Conservation (phyloP, 306 rosid species). For the Fragaria vesca region DNA sequence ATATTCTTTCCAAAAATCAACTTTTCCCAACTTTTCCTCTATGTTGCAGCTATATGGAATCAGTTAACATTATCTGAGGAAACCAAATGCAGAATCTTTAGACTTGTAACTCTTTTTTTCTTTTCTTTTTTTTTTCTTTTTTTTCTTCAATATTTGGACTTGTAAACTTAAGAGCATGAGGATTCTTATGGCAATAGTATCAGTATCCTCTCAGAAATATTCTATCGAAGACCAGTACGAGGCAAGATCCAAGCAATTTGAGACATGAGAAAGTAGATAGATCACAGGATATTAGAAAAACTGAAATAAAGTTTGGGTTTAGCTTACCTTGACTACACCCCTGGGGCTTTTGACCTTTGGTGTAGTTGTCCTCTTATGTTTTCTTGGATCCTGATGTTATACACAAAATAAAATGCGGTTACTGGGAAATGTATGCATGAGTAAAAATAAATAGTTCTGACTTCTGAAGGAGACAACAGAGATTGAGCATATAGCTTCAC, state of each 20-base stretch:
- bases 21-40: not conserved
- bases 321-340: constrained; percentile 65
- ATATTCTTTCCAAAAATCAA: not conserved
- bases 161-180: constrained; percentile 14
- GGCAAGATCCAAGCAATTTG: not conserved
- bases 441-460: constrained; percentile 14
- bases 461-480: constrained; percentile 3
- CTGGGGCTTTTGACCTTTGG: constrained; percentile 68
- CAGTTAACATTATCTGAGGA: not conserved
- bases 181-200: constrained; percentile 7
- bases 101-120: too few relatives aligned
- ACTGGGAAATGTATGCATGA: constrained; percentile 7
- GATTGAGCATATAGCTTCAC: not conserved
- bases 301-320: constrained; percentile 5
- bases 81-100: not conserved
- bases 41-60: not conserved
- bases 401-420: constrained; percentile 30
- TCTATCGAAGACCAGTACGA: not conserved
- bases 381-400: constrained; percentile 67
- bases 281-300: not conserved
- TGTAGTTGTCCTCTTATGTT: constrained; percentile 55
- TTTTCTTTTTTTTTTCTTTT: too few relatives aligned
- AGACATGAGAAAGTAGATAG: not conserved
- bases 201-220: not conserved
- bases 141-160: too few relatives aligned